A percentile compares a stretch with the other conserved stretches of the same genome.
Evolutionary conservation across 768 basidiomycete genomes (phyloP).

Genomic region (Suillus discolor): DNA sequence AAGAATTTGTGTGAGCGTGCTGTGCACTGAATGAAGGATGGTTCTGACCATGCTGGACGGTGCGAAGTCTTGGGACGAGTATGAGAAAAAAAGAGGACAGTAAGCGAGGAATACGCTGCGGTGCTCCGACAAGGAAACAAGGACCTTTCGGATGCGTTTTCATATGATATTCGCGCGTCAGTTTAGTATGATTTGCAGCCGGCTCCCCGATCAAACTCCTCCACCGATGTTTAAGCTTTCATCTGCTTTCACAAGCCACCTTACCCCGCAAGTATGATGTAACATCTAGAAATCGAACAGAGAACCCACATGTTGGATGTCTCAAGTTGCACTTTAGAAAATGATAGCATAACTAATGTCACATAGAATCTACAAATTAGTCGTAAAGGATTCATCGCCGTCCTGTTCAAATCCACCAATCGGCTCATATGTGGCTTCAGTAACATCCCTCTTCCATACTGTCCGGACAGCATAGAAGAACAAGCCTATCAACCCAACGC

Average conservation of each 20-base stretch:
- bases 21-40: not conserved
- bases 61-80: conserved; percentile 6
- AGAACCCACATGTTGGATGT: not conserved
- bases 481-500: conserved; percentile 58
- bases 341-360: conserved; percentile 11
- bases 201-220: conserved; percentile 17
- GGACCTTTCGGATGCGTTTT: conserved; percentile 8
- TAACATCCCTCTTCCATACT: conserved; percentile 74
- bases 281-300: not conserved
- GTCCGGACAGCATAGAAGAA: conserved; percentile 76
- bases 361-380: conserved; percentile 24
- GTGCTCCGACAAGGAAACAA: conserved; percentile 11
- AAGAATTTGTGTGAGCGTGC: conserved; percentile 13
- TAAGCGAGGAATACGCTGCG: conserved; percentile 6
- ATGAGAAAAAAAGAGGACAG: conserved; percentile 6
- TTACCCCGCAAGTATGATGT: not conserved
- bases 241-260: not conserved
- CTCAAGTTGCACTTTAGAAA: not conserved
- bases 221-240: not conserved
- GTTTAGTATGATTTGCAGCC: not conserved
- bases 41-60: conserved; percentile 30
- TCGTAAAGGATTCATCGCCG: conserved; percentile 33
- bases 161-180: conserved; percentile 30
- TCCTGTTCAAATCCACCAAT: conserved; percentile 75
- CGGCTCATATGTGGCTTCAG: conserved; percentile 90